Base-by-base conservation (phyloP, 139 green algal genomes). In the Tetratostichococcus sp. region DNA sequence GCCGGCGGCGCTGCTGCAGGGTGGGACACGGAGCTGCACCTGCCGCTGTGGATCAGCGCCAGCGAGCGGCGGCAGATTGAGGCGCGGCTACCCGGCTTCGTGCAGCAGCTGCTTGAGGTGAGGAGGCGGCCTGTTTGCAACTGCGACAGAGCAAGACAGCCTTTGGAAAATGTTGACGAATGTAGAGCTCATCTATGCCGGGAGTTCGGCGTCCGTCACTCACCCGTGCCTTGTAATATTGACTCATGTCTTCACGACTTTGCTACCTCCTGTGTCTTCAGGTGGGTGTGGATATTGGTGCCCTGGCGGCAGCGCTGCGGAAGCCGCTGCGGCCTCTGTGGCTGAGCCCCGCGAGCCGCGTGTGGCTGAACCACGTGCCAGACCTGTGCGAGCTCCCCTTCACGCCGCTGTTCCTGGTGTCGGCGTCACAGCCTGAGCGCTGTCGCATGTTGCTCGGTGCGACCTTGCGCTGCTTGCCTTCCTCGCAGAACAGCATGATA, bases 271-370 rank as follows among this genome's bases (percentile, higher is more conserved):
- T 62, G 22, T 28, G 32, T 6, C 39, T 6, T 30, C 80, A 85
- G 79, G 70, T 84, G 8, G 67, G 71, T 0, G 71, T 70, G 2
- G 79, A 87, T 35, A 26, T 87, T 26, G 23, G 73, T 23, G 68
- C 34, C 19, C 77, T 92, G 65, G 43, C 35, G 22, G 39, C 26
- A 22, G 30, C 28, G 28, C 77, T 98, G 69, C 43, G 59, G n/a
- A 97, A 97, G 82, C 94, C 94, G 21, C 83, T 98, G 82, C 88
- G 92, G 35, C 91, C 92, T 59, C 78, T 97, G 35, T 98, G 94
- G 94, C 76, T 98, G 25, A 93, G 81, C 65, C 91, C 97, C 75
- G n/a, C 74, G 16, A 89, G 81, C 30, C 66, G 77, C 72, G 89
- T 96, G n/a, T 95, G 85, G 85, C 79, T 84, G 17, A 87, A 93